Base-by-base conservation (phyloP, 2,329 filamentous ascomycete species). In the Microcyclosporella mali region DNA sequence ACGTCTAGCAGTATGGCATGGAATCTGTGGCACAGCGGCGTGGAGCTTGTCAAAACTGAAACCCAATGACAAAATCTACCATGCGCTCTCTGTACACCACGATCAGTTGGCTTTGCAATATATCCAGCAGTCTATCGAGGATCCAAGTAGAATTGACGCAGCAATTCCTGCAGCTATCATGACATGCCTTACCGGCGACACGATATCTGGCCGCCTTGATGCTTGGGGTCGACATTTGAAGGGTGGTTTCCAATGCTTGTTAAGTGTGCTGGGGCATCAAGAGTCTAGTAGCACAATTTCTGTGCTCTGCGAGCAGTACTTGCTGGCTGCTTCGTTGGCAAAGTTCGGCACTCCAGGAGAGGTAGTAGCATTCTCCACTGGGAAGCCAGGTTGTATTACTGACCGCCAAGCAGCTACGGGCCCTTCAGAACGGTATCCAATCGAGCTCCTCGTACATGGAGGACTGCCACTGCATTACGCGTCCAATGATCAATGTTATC, bases 101-200 rank as follows among this genome's bases (percentile, higher is more conserved):
- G 40, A 43, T 15, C 40, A 37, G 15, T 27, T 43, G 10, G 40
- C 40, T 14, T 18, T 43, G 25, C 33, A 25, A 19, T 43, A 37
- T 19, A 43, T 43, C 15, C 40, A 43, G 40, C 25, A 37, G 27
- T 37, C 40, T 4, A 43, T 43, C 14, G 40, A 43, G 18, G 25
- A 31, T 12, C 33, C 40, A 3, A 34, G n/a, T 17, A 29, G 33
- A 6, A 27, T 14, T 14, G 40, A 43, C 19, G 34, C 28, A n/a
- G 40, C 40, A 4, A 32, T 43, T 33, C 41, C 41, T 39, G 41
- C 41, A 11, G 41, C 41, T 2, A 44, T 44, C 12, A 44, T 44
- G 41, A 31, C 35, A 6, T 44, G 41, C 15, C 16, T 44, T 3
- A 44, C 41, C 9, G 41, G 41, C 11, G 41, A 44, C 19, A 29